Base-by-base conservation (phyloP, 2,329 filamentous ascomycete genomes). In the Canariomyces notabilis region DNA sequence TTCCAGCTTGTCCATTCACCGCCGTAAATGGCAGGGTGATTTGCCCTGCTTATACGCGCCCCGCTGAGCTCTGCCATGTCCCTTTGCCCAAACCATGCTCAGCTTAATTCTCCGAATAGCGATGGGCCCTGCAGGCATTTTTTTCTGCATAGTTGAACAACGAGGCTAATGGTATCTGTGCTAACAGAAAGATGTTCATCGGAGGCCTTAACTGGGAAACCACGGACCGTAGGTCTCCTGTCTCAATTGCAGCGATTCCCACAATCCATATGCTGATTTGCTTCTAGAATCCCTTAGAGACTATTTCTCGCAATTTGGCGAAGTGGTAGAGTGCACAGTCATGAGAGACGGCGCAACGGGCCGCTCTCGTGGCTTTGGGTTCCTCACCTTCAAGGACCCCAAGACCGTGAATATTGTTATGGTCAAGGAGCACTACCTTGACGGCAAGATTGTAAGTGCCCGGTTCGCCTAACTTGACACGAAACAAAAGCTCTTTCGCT, bases 351-450 rank as follows among this genome's bases (percentile, higher is more conserved):
- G 89, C 51, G 86, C 87, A 40, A 95, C 89, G 8, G 93, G 93
- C 35, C 83, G 93, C 53, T 97, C 93, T 22, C 82, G 93, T 68
- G 93, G 93, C 19, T 98, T 98, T 60, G 93, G 93, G 22, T 98
- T 98, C 70, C 75, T 98, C 52, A 98, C 93, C 0, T 98, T 98
- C 75, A 94, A 88, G 64, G 93, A 98, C 62, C 86, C 93, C 38
- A 95, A 95, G 72, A 95, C 89, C 4, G 93, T 98, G 56, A 98
- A 98, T 65, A 95, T 89, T 57, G 93, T 98, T 54, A 98, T 98
- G 93, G 93, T 98, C 53, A 98, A 98, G 70, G 93, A 98, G 65
- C 93, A 98, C 67, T 95, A 91, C 59, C 78, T 98, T 18, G 93
- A 98, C 64, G 93, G 93, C 52, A 98, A 98, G 69, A 96, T 98